Base-by-base conservation (phyloP, 371 early-diverging fungal genomes). In the Apophysomyces sp. region DNA sequence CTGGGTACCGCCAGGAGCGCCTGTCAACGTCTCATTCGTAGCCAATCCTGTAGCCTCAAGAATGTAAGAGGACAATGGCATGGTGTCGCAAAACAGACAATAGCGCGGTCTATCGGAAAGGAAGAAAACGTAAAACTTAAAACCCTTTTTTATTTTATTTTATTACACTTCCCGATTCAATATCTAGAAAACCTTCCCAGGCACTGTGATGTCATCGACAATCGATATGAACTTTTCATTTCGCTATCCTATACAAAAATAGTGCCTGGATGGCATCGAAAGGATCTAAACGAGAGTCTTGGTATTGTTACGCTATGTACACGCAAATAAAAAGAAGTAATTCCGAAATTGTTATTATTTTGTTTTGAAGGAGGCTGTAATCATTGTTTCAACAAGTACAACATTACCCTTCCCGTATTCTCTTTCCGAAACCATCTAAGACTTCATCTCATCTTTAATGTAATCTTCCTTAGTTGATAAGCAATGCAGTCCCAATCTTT, bases 31-130 rank as follows among this genome's bases (percentile, higher is more conserved):
- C 49, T 44, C 49, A 44, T 44, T 44, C 9, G 18, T 44, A 4
- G 49, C 49, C 49, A 44, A 21, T 9, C 49, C 49, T 9, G 49
- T 44, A 44, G 49, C 49, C 49, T 44, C 49, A 44, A 44, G 49
- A 44, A 44, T 44, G 49, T 44, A 44, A 44, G 49, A 44, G 49
- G 49, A 44, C 49, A 44, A 44, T 21, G 49, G 49, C 49, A 44
- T 44, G 24, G 49, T 24, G 49, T 44, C 18, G 8, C 9, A 44
- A 44, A 16, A 24, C 15, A 44, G 49, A 44, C 7, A 21, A 44
- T 44, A 21, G 49, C 49, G 49, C 49, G 49, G 49, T 3, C 8
- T 44, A 44, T 44, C 49, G 49, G 49, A 18, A 21, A 18, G 21
- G 21, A 21, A 44, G 9, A 44, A 21, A 21, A 21, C n/a, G 21